These are phyloP conservation scores for Cordyceps pruinosa DNA, from an alignment of 2,329 filamentous ascomycete genomes.

Conservation along the genomic window DNA sequence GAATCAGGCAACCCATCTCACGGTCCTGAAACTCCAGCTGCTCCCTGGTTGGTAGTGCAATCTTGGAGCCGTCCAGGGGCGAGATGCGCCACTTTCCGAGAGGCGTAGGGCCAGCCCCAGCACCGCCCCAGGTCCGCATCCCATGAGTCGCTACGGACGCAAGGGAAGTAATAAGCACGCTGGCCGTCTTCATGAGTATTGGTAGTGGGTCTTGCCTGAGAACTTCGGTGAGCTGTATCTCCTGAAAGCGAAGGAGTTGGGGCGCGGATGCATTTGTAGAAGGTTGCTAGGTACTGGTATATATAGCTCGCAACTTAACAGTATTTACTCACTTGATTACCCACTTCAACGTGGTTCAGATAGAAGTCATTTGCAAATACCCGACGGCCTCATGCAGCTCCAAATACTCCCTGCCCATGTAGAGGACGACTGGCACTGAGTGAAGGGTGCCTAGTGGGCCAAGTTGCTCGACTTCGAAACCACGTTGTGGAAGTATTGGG, in stretches of 20 bases:
- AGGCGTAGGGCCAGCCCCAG: not conserved
- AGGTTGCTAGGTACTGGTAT: too few species aligned
- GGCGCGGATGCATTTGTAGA: too few species aligned
- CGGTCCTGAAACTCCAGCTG: constrained; percentile 21
- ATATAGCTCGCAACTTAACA: too few species aligned
- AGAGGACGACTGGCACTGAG: too few species aligned
- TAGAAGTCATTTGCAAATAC: too few species aligned
- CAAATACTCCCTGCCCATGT: too few species aligned
- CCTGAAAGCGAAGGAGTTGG: not conserved
- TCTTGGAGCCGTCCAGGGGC: constrained; percentile 21
- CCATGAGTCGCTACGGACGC: not conserved
- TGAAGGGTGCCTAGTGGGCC: too few species aligned
- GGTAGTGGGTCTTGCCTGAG: rapidly evolving
- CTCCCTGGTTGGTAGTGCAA: constrained; percentile 20
- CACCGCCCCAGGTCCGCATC: not conserved
- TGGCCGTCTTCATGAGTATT: not conserved
- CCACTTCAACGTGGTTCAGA: too few species aligned
- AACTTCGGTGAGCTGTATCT: not conserved
- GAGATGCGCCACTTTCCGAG: constrained; percentile 16
- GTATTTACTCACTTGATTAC: too few species aligned
- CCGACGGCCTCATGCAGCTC: too few species aligned
- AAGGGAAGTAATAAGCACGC: not conserved
- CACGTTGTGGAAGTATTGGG: too few species aligned
- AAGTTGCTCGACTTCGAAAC: too few species aligned
- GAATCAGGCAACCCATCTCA: constrained; percentile 21